Conservation (phyloP, 345 rosid species). For the Corchorus olitorius region DNA sequence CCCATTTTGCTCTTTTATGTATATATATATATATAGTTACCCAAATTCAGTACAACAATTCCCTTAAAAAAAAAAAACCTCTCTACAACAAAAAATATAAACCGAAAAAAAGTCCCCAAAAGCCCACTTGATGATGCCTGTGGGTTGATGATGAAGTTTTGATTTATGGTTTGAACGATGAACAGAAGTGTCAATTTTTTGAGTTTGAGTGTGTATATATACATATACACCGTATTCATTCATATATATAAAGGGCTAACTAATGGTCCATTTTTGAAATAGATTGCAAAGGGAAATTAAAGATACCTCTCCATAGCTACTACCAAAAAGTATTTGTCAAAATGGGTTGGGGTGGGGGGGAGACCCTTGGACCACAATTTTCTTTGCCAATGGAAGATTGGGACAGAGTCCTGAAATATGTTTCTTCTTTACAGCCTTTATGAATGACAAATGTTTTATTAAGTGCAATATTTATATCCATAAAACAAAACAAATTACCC, state of each 20-base stretch:
- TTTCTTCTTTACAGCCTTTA: constrained; percentile 22
- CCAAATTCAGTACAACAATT: too few species aligned
- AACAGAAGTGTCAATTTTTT: neutral
- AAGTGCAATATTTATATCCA: neutral
- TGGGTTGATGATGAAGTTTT: neutral
- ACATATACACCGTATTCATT: neutral
- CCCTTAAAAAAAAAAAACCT: too few species aligned
- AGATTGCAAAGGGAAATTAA: neutral
- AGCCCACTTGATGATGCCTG: too few species aligned
- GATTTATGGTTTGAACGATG: neutral
- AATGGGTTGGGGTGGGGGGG: neutral
- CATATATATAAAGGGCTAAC: neutral
- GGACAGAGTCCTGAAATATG: constrained; percentile 3
- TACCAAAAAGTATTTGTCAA: neutral
- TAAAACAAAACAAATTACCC: constrained; percentile 11
- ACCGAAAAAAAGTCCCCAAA: too few species aligned
- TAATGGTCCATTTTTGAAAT: neutral
- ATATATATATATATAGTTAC: too few species aligned
- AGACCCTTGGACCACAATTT: constrained; percentile 11
- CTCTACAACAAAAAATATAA: too few species aligned
- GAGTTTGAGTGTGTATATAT: neutral
- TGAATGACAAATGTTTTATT: neutral
- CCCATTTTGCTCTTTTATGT: too few species aligned
- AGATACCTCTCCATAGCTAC: neutral
- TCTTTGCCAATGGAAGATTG: constrained; percentile 11